Conservation (phyloP, 257 asterid species). For the Solanum appendiculatum region DNA sequence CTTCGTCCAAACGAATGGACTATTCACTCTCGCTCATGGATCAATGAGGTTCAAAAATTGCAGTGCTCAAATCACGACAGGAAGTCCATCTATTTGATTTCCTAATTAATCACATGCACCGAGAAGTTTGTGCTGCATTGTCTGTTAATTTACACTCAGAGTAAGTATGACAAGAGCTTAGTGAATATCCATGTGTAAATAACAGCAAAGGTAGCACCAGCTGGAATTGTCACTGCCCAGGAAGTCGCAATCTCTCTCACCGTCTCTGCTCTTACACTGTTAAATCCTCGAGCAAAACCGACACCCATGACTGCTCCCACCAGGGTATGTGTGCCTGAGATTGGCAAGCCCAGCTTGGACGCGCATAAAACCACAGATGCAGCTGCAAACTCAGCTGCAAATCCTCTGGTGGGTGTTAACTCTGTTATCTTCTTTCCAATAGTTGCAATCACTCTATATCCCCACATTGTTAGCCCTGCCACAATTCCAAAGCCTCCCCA, state of each 20-base stretch:
- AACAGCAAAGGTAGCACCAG: conserved; percentile 75
- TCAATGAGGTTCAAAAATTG: not conserved
- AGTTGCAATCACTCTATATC: conserved; percentile 77
- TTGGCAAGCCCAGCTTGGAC: conserved; percentile 79
- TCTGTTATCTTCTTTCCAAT: conserved; percentile 94
- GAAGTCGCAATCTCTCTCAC: conserved; percentile 88
- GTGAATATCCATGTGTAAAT: conserved; percentile 76
- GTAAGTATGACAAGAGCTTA: conserved; percentile 43
- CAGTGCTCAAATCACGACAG: not conserved
- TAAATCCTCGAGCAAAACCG: conserved; percentile 87
- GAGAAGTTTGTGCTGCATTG: conserved; percentile 6
- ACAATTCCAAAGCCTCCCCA: conserved; percentile 99
- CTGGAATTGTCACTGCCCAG: conserved; percentile 87
- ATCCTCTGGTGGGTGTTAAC: conserved; percentile 84
- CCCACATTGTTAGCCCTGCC: conserved; percentile 87
- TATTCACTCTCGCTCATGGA: not conserved
- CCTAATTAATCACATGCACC: not conserved
- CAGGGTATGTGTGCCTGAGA: conserved; percentile 87
- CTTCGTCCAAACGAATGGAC: not conserved
- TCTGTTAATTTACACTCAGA: conserved; percentile 27
- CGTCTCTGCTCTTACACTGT: conserved; percentile 80
- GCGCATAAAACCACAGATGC: conserved; percentile 85
- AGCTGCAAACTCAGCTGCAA: conserved; percentile 97
- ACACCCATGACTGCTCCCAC: conserved; percentile 99
- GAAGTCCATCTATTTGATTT: conserved; percentile 1